phyloP scores from a whole-genome alignment of 495 filamentous ascomycete species.

The Parmelia sp. region DNA sequence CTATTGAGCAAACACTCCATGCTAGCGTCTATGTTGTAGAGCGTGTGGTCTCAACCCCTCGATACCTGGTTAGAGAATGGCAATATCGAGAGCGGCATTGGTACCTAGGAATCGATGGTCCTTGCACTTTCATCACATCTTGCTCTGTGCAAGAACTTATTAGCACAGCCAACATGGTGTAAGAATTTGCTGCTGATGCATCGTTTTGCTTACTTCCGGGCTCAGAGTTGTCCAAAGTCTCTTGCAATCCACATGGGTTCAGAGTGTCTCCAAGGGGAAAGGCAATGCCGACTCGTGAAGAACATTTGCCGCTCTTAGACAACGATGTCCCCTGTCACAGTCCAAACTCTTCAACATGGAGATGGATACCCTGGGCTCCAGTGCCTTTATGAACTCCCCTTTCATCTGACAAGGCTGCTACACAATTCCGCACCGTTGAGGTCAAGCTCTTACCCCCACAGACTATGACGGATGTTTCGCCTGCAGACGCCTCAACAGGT shows the following conservation, averaged over 20 bases:
- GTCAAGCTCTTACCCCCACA: conserved; percentile 69
- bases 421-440: conserved; percentile 56
- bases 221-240: background rate
- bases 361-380: conserved; percentile 69
- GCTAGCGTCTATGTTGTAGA: no score
- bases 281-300: no score
- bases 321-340: conserved; percentile 25
- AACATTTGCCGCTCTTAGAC: background rate
- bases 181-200: no score
- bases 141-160: no score
- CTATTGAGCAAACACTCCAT: no score
- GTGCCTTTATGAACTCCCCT: conserved; percentile 86
- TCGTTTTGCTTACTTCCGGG: no score
- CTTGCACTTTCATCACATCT: no score
- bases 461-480: conserved; percentile 77
- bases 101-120: no score
- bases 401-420: conserved; percentile 72
- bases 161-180: no score
- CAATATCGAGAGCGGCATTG: background rate
- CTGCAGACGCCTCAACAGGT: conserved; percentile 63
- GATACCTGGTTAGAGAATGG: background rate
- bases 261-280: background rate
- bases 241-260: background rate
- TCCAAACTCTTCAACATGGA: conserved; percentile 38
- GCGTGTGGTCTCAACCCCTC: no score